These are phyloP conservation scores for Diversispora eburnea DNA, from an alignment of 192 early-diverging fungal species.

Conservation along the genomic window DNA sequence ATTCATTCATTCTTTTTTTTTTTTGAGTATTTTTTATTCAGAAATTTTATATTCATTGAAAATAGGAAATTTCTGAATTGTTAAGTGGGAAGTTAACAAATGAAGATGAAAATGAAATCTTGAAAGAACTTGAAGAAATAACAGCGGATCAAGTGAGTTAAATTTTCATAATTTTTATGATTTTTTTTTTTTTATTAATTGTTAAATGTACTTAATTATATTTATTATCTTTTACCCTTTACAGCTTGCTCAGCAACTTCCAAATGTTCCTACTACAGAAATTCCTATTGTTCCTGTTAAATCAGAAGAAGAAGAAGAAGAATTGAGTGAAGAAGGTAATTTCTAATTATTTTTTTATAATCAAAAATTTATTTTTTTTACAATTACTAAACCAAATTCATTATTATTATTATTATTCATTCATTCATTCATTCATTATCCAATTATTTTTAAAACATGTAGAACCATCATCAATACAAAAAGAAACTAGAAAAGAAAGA, in stretches of 20 bases:
- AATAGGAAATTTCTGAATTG: constrained; percentile 76
- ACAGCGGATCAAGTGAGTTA: constrained; percentile 6
- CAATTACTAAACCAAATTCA: no score
- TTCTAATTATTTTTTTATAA: no score
- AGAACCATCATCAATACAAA: no score
- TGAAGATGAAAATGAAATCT: constrained; percentile 85
- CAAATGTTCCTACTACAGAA: not conserved
- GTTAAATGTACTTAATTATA: not conserved
- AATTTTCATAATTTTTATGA: not conserved
- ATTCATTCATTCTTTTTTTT: constrained; percentile 12
- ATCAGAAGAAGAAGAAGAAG: no score
- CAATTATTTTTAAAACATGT: no score
- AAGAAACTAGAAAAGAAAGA: no score
- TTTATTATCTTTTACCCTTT: not conserved
- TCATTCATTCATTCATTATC: no score
- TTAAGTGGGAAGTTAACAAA: constrained; percentile 68
- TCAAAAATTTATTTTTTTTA: no score
- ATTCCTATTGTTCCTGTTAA: no score
- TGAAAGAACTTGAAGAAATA: constrained; percentile 68
- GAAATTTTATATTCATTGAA: not conserved
- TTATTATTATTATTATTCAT: no score
- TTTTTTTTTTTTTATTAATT: not conserved
- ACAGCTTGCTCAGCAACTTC: not conserved
- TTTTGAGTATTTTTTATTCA: not conserved
- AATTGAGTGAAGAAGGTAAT: no score